Conservation (phyloP, 116 monocot species). For the Phalaenopsis hybrid region DNA sequence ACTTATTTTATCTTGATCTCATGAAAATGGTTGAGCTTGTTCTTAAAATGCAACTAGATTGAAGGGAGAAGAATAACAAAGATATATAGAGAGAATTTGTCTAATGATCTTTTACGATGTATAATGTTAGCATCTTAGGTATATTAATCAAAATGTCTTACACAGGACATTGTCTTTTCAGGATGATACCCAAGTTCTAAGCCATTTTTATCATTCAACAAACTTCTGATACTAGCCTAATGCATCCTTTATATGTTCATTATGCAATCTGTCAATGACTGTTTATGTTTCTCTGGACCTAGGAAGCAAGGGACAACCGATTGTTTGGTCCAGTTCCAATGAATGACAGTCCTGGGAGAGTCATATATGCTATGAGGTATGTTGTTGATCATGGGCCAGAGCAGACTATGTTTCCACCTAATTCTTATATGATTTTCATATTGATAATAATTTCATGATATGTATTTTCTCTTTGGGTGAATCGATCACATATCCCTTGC, state of each 20-base stretch:
- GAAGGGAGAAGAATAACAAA: no score
- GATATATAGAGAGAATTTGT: no score
- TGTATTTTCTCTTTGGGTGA: neutral
- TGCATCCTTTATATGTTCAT: neutral
- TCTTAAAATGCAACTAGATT: no score
- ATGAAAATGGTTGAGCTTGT: no score
- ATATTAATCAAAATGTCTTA: neutral
- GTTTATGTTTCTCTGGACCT: neutral
- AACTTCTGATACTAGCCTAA: neutral
- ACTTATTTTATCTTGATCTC: no score
- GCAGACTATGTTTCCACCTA: constrained; percentile 59
- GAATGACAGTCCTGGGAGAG: constrained; percentile 74
- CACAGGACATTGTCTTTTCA: neutral
- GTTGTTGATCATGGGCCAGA: constrained; percentile 95
- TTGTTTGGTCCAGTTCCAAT: constrained; percentile 75
- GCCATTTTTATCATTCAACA: neutral
- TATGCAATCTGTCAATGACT: neutral
- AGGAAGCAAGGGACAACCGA: constrained; percentile 94
- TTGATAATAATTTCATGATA: neutral
- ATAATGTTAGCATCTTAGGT: no score
- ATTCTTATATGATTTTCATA: neutral
- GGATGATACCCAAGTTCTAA: neutral
- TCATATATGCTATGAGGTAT: constrained; percentile 67
- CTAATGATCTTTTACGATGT: no score
- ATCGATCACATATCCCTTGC: no score